Base-by-base conservation (phyloP, 371 early-diverging fungal species). In the Catenaria anguillulae region DNA sequence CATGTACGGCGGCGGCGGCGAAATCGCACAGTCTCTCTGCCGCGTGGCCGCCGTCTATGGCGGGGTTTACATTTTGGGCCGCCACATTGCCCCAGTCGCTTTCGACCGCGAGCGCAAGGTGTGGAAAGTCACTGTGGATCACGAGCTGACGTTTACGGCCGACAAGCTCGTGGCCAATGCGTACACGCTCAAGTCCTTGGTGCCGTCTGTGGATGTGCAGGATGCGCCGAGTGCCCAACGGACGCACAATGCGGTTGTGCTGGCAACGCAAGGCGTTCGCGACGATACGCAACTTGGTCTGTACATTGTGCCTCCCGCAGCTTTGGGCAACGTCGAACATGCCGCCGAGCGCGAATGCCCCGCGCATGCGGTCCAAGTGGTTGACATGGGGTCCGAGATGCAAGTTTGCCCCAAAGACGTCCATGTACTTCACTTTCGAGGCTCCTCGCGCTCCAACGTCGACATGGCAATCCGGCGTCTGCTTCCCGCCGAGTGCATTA, bases 1-100 rank as follows among this genome's bases (percentile, higher is more conserved):
- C 2, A 68, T 90, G 37, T 93, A 96, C 74, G 97, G 97, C 17
- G 86, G 88, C 24, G 88, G 85, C 17, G 87, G 89, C 43, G 94
- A 96, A 71, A 77, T 92, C 21, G 79, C 87, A 0, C 97, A 96
- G 71, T 86, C 90, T 1, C 93, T 94, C 69, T 92, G 92, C 71
- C 78, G 88, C 65, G 73, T 84, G 6, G 86, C 87, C 56, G 94
- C 94, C 19, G 94, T 94, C 0, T 84, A 85, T 66, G 92, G 92
- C 40, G 92, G 94, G 29, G 81, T 82, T 8, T 93, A 90, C 69
- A 86, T 93, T 60, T 73, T 93, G 26, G 75, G 78, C 31, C 70
- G 66, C 42, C 40, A 56, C 1, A 46, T 71, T 26, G 29, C 33
- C 24, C 26, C 15, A 56, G 21, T 8, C 1, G 24, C 36, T 34